Base-by-base conservation (phyloP, 2,329 filamentous ascomycete genomes). In the Sarocladium kiliense region DNA sequence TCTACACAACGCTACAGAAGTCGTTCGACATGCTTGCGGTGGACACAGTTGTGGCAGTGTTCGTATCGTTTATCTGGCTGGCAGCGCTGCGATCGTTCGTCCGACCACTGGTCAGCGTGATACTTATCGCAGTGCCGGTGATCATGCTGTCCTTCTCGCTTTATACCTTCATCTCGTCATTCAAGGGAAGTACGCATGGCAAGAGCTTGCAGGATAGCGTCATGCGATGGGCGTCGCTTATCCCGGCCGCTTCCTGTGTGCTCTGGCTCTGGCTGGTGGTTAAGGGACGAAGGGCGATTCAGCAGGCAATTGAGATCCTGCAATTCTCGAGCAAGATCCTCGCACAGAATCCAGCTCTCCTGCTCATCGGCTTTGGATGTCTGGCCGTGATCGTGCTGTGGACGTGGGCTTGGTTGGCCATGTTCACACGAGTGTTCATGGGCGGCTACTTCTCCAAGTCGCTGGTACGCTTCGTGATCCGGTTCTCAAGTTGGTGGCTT, bases 361-460 rank as follows among this genome's bases (percentile, higher is more conserved):
- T 97, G 32, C 68, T 89, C 2, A 81, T 97, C n/a, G 94, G 94
- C 2, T 87, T 97, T 64, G 84, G 79, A 11, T 88, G 87, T 21
- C 79, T 97, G 14, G 80, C 76, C 6, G 75, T 86, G 25, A 87
- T 96, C 42, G 88, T 97, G 10, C 74, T 84, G 14, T 97, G 92
- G 88, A 97, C 92, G 0, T 99, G 94, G 94, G 71, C 89, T 6
- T 99, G 94, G 94, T 84, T 97, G 62, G 85, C 86, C 63, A 97
- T 99, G 91, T 97, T 99, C 71, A 93, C 92, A 7, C 83, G 91
- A 44, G 86, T 97, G 57, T 99, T 99, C 70, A 84, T 97, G 57
- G 91, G 90, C n/a, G 94, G 94, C 0, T 88, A 92, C 69, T 85
- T 93, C 60, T 84, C 85, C 16, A 82, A 80, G 58, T 74, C 68